Conservation (phyloP, 352 stramenopile species). For the Globisporangium nodosum region DNA sequence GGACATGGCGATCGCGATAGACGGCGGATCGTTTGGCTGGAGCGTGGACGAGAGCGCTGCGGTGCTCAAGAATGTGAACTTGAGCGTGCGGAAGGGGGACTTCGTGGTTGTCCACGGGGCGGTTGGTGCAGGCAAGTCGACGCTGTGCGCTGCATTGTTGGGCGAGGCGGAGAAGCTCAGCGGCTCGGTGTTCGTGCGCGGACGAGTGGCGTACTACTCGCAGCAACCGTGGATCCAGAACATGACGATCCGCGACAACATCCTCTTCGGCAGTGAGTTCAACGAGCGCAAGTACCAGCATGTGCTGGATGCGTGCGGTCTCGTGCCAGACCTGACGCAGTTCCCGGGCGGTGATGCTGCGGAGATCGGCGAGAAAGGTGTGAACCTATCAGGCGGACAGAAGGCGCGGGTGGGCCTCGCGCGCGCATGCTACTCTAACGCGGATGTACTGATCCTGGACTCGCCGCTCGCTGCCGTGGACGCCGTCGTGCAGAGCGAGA, state of each 20-base stretch:
- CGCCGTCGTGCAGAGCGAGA: constrained; percentile 88
- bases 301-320: neutral
- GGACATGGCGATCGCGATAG: constrained; percentile 11
- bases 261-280: constrained; percentile 75
- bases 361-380: neutral
- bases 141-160: constrained; percentile 31
- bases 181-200: constrained; percentile 76
- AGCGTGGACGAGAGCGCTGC: constrained; percentile 9
- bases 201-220: no score
- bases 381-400: no score
- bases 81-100: constrained; percentile 27
- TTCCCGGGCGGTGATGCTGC: neutral
- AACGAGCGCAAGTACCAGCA: neutral
- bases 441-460: constrained; percentile 85
- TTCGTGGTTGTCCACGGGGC: constrained; percentile 40
- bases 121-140: constrained; percentile 45
- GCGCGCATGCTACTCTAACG: constrained; percentile 66
- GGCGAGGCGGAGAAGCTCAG: constrained; percentile 85
- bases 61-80: constrained; percentile 40
- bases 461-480: constrained; percentile 92
- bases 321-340: neutral
- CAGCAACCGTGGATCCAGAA: no score
- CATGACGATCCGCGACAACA: constrained; percentile 68
- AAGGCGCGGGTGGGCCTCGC: constrained; percentile 22
- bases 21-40: constrained; percentile 4